Conservation (phyloP, 2,329 filamentous ascomycete species). For the Sporothrix pallida region DNA sequence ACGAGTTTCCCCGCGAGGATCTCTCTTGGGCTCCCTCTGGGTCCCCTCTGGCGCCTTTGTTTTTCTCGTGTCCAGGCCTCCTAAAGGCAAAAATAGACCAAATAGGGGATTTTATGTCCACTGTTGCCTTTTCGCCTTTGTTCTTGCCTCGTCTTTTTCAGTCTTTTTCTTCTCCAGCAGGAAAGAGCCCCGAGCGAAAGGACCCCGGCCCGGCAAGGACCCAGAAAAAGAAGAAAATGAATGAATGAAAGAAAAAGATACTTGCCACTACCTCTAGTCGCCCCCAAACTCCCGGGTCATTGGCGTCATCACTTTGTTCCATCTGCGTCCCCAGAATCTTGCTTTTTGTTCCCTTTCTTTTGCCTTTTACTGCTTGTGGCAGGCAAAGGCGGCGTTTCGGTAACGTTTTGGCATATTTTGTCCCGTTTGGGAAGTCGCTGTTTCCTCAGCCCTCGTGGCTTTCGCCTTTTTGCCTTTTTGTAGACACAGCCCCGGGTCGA, state of each 20-base stretch:
- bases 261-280: constrained; percentile 18
- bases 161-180: not conserved
- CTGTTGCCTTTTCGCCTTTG: not conserved
- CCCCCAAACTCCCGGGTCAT: constrained; percentile 22
- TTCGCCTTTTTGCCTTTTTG: constrained; percentile 1
- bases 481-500: constrained; percentile 17
- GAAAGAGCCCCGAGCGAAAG: not conserved
- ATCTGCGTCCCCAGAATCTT: not conserved
- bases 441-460: constrained; percentile 2
- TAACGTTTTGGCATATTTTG: constrained; percentile 6
- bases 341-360: not conserved
- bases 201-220: not conserved
- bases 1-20: constrained; percentile 19
- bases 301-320: constrained; percentile 29
- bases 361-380: not conserved
- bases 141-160: too few species aligned
- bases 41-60: constrained; percentile 1
- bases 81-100: not conserved
- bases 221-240: not conserved
- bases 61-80: constrained; percentile 2
- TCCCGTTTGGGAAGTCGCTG: constrained; percentile 8
- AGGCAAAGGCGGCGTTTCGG: not conserved
- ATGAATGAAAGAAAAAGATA: not conserved
- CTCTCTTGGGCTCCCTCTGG: not conserved
- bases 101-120: not conserved